These are phyloP conservation scores for Pyrenophora tritici-repentis DNA, from an alignment of 2,329 filamentous ascomycete genomes.

Conservation along the genomic window DNA sequence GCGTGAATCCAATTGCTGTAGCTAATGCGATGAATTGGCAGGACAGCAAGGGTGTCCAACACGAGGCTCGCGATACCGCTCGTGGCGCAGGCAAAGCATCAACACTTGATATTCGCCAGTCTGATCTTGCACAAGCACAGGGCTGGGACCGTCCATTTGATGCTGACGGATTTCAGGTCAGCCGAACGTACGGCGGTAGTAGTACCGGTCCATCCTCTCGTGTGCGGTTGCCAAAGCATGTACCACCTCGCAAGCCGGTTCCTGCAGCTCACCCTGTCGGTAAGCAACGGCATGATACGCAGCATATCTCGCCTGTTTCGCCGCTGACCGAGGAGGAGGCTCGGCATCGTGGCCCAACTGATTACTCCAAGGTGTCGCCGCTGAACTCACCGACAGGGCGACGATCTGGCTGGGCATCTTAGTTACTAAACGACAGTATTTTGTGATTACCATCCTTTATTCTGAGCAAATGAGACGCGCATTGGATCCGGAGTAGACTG, in stretches of 20 bases:
- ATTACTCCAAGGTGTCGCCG: too few species aligned
- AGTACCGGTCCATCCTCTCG: background rate
- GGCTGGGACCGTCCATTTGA: background rate
- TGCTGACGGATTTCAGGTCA: constrained; percentile 2
- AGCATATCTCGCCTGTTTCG: background rate
- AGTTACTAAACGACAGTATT: too few species aligned
- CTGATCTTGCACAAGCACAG: background rate
- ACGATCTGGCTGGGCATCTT: too few species aligned
- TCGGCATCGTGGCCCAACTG: too few species aligned
- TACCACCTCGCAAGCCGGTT: background rate
- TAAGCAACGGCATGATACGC: background rate
- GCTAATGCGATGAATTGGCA: constrained; percentile 1
- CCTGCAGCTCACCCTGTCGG: background rate
- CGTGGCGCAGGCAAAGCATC: background rate
- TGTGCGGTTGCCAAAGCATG: background rate
- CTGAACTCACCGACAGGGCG: too few species aligned
- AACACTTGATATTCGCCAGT: background rate
- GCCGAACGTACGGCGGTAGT: background rate
- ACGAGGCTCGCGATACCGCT: background rate
- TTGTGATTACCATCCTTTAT: too few species aligned
- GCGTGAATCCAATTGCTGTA: background rate
- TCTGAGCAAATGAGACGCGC: too few species aligned
- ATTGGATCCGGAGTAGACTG: too few species aligned
- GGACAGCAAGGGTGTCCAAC: background rate
- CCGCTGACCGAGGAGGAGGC: background rate